Evolutionary conservation across 2,329 filamentous ascomycete genomes (phyloP).

Genomic region (Diaporthe vaccinii): DNA sequence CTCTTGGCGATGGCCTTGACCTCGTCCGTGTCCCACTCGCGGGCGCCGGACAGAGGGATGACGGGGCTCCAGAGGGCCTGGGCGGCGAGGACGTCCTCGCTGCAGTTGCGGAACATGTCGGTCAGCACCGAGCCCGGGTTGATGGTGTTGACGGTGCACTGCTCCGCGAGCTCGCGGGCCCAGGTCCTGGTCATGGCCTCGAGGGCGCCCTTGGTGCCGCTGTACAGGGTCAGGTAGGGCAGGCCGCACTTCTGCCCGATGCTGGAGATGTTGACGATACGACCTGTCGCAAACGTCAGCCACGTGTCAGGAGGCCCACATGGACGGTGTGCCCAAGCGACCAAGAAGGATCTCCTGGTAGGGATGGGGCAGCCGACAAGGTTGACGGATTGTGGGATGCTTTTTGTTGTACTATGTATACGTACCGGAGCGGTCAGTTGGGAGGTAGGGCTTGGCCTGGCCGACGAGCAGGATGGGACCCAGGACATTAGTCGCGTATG

Average conservation of each 20-base stretch:
- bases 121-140: slow-evolving; percentile 69
- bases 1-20: slow-evolving; percentile 60
- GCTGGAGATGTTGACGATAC: slow-evolving; percentile 70
- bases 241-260: slow-evolving; percentile 68
- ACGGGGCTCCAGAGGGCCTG: slow-evolving; percentile 53
- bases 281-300: slow-evolving; percentile 47
- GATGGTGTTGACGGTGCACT: slow-evolving; percentile 70
- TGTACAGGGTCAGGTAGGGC: slow-evolving; percentile 68
- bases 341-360: neutral
- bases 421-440: slow-evolving; percentile 63
- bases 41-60: slow-evolving; percentile 62
- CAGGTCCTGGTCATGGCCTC: slow-evolving; percentile 75
- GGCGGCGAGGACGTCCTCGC: slow-evolving; percentile 63
- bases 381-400: neutral
- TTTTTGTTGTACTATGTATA: neutral
- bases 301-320: slow-evolving; percentile 30
- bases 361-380: neutral
- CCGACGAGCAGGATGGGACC: slow-evolving; percentile 69
- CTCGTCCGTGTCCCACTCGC: slow-evolving; percentile 49
- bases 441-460: slow-evolving; percentile 67
- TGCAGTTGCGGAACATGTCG: slow-evolving; percentile 61
- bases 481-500: slow-evolving; percentile 71
- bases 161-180: slow-evolving; percentile 70
- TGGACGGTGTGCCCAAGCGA: neutral
- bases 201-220: slow-evolving; percentile 72